Evolutionary conservation across 2,329 filamentous ascomycete species (phyloP).

Genomic region (Bipolaris oryzae): DNA sequence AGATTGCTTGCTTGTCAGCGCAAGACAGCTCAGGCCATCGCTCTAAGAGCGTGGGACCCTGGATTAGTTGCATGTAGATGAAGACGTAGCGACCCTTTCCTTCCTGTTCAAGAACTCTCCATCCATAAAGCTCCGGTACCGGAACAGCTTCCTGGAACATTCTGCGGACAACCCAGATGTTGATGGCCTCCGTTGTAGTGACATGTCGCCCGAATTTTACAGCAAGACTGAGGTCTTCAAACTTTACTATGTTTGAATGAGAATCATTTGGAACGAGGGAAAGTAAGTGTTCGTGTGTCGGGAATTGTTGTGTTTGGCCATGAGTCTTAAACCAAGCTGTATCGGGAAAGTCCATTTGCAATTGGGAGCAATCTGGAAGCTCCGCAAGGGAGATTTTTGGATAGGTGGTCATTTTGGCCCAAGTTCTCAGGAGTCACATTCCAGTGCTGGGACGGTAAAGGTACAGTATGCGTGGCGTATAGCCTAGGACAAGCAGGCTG

Average conservation of each 20-base stretch:
- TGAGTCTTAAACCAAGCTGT: background rate
- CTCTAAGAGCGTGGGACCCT: background rate
- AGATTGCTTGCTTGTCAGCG: background rate
- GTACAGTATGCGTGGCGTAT: background rate
- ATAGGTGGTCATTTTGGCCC: background rate
- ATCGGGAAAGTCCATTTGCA: background rate
- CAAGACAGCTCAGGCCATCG: background rate
- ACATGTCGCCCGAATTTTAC: background rate
- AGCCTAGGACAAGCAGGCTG: background rate
- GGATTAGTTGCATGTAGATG: background rate
- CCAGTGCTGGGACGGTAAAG: background rate
- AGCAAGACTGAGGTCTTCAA: background rate
- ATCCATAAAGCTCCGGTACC: background rate
- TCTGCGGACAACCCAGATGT: background rate
- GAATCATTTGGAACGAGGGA: background rate
- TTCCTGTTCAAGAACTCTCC: background rate
- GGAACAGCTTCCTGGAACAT: background rate
- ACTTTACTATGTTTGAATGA: background rate
- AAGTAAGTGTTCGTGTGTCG: background rate
- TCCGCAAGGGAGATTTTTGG: background rate
- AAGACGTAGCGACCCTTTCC: background rate
- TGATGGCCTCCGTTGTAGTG: background rate
- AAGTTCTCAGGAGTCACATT: background rate
- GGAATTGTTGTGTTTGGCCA: background rate
- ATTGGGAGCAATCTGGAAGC: background rate